Conservation (phyloP, 1,284 basidiomycete genomes). For the Anthracocystis walkeri region DNA sequence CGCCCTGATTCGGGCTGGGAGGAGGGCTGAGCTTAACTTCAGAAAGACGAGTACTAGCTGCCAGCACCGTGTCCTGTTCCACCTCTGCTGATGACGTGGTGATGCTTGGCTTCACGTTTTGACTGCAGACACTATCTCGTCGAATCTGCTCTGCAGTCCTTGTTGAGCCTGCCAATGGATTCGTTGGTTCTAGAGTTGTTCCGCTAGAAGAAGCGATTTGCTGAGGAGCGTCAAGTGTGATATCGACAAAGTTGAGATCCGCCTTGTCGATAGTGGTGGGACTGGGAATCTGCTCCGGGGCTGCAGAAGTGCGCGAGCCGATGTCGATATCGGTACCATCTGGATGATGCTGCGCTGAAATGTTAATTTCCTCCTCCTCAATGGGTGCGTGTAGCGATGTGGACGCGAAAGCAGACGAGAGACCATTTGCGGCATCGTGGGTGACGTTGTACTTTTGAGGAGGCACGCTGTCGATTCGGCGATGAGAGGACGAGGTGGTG, state of each 20-base stretch:
- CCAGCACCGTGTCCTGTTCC: neutral
- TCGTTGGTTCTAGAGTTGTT: conserved; percentile 1
- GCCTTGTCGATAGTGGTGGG: conserved; percentile 25
- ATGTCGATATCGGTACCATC: neutral
- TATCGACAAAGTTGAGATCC: conserved; percentile 51
- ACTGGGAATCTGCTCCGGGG: neutral
- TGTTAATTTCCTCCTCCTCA: conserved; percentile 33
- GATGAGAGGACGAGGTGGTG: conserved; percentile 8
- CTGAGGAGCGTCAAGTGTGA: conserved; percentile 26
- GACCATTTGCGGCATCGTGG: neutral
- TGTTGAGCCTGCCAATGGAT: conserved; percentile 23
- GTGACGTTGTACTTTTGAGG: conserved; percentile 43
- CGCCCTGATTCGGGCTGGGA: conserved; percentile 11
- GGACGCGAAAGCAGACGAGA: conserved; percentile 21
- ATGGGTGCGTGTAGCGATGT: conserved; percentile 15
- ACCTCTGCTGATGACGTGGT: neutral
- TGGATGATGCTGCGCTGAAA: conserved; percentile 12
- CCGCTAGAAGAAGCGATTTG: neutral
- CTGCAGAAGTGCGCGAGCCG: neutral
- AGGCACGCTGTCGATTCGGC: conserved; percentile 48
- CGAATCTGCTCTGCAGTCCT: conserved; percentile 47
- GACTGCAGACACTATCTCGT: conserved; percentile 35
- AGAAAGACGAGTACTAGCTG: neutral
- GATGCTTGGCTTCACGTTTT: neutral
- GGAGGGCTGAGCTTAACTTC: conserved; percentile 16